Percentiles rank a stretch among this genome's conserved stretches.
Evolutionary conservation across 2,329 filamentous ascomycete genomes (phyloP).

Genomic region (Ceratocystis lukuohia): DNA sequence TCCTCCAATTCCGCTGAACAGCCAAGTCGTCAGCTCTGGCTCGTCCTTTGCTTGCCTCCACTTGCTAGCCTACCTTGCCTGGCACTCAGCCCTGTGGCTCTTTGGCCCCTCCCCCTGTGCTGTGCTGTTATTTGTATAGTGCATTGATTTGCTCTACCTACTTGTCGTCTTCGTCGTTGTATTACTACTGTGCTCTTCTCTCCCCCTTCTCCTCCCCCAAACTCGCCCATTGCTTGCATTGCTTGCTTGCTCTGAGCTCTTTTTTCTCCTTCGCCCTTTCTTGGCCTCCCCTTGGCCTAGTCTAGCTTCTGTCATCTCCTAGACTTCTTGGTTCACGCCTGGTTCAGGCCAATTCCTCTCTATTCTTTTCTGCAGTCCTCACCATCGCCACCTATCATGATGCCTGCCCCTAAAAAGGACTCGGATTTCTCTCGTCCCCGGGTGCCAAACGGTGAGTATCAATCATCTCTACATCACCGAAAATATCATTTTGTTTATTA

Average conservation of each 20-base stretch:
- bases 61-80: no score
- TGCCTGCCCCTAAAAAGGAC: slow-evolving; percentile 32
- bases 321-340: neutral
- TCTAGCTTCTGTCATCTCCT: slow-evolving; percentile 9
- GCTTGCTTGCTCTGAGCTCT: neutral
- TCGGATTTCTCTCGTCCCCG: slow-evolving; percentile 23
- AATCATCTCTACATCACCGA: neutral
- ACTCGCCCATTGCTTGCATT: slow-evolving; percentile 15
- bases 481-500: slow-evolving; percentile 15
- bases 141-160: no score
- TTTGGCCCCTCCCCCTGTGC: no score
- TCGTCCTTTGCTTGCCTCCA: slow-evolving; percentile 13
- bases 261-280: neutral
- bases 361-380: slow-evolving; percentile 9
- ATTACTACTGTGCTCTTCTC: neutral
- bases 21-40: slow-evolving; percentile 1
- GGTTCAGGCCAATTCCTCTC: slow-evolving; percentile 1
- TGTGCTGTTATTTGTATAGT: no score
- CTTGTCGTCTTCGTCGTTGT: no score
- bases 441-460: slow-evolving; percentile 28
- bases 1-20: neutral
- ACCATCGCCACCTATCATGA: slow-evolving; percentile 22
- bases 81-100: no score
- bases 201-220: neutral
- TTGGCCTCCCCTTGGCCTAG: neutral